A percentile compares a stretch with the other conserved stretches of the same genome.
These are phyloP conservation scores for Acer negundo DNA, from an alignment of 345 rosid genomes.

Conservation along the genomic window DNA sequence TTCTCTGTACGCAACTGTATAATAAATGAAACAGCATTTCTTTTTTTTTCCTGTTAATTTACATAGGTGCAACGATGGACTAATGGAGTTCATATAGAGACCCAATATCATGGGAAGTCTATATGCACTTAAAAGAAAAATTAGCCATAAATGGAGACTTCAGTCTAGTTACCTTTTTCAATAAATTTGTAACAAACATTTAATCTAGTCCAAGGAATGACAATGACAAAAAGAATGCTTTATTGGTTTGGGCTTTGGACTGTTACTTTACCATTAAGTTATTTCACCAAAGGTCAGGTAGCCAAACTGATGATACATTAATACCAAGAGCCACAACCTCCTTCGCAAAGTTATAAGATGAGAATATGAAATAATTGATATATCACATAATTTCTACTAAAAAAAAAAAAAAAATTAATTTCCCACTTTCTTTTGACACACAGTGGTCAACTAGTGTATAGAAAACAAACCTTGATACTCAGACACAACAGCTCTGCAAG, in stretches of 20 bases:
- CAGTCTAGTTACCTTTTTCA: neutral
- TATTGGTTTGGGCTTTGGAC: neutral
- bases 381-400: neutral
- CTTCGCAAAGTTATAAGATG: neutral
- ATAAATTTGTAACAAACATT: neutral
- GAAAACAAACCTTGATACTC: slow-evolving; percentile 59
- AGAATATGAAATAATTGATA: neutral
- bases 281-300: neutral
- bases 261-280: neutral
- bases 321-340: too few relatives aligned
- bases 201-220: neutral
- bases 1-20: neutral
- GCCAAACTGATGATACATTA: too few relatives aligned
- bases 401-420: neutral
- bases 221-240: neutral
- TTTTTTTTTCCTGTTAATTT: neutral
- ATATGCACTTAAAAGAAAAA: neutral
- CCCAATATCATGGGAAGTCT: neutral
- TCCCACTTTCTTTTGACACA: neutral
- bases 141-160: neutral
- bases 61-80: neutral
- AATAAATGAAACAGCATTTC: too few relatives aligned
- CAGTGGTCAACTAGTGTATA: neutral
- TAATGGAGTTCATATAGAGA: neutral
- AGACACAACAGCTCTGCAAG: slow-evolving; percentile 88